phyloP scores from a whole-genome alignment of 177 flowering plant species.

The Vitis hybrid region DNA sequence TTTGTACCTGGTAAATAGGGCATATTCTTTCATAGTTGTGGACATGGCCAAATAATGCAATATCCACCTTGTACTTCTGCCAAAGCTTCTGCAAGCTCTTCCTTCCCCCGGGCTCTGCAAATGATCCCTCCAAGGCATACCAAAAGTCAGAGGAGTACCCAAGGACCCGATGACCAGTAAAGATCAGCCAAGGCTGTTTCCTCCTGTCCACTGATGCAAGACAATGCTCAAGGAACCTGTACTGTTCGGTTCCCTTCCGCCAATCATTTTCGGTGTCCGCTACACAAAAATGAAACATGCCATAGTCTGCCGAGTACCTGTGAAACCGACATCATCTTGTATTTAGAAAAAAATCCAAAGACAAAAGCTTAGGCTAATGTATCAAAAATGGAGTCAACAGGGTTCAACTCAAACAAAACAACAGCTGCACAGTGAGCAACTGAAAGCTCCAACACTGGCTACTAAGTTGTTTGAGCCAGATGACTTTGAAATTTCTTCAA shows the following conservation, averaged over 20 bases:
- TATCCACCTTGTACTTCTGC: conserved; percentile 88
- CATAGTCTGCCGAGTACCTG: conserved; percentile 55
- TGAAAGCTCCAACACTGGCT: no score
- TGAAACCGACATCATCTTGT: no score
- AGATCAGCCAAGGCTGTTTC: conserved; percentile 91
- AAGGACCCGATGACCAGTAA: conserved; percentile 79
- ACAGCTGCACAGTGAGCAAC: no score
- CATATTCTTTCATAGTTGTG: conserved; percentile 91
- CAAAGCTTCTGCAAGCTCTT: conserved; percentile 78
- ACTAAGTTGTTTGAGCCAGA: no score
- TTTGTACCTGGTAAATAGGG: conserved; percentile 69
- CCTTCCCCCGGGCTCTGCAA: conserved; percentile 87
- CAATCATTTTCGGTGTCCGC: conserved; percentile 88
- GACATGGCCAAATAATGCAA: conserved; percentile 86
- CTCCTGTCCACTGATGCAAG: conserved; percentile 75
- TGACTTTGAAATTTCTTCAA: no score
- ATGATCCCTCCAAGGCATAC: conserved; percentile 62
- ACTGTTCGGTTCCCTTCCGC: conserved; percentile 91
- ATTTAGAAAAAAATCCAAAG: no score
- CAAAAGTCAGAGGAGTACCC: conserved; percentile 68
- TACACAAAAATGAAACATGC: conserved; percentile 89
- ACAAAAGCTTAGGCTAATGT: no score
- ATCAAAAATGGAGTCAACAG: no score
- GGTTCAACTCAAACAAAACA: no score
- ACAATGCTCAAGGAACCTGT: conserved; percentile 69